Conservation (phyloP, 495 filamentous ascomycete genomes). For the Annulohypoxylon maeteangense region DNA sequence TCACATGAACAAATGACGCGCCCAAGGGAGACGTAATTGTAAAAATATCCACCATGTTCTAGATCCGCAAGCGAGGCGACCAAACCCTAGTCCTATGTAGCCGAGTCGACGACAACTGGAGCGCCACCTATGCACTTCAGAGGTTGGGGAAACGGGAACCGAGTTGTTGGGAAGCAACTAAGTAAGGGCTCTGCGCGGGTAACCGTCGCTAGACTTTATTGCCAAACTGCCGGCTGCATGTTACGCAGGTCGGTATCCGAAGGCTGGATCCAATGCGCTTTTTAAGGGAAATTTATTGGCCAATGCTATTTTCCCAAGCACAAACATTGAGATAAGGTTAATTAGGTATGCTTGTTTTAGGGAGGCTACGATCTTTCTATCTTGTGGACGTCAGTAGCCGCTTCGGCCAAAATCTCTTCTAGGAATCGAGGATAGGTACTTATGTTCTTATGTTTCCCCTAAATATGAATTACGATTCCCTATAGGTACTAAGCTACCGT, state of each 20-base stretch:
- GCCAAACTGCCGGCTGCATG: slow-evolving; percentile 16
- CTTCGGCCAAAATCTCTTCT: background rate
- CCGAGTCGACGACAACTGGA: background rate
- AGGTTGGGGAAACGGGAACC: slow-evolving; percentile 3
- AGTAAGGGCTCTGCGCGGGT: background rate
- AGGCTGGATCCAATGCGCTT: background rate
- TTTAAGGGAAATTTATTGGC: background rate
- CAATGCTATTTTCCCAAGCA: background rate
- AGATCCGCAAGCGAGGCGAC: background rate
- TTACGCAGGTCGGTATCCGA: slow-evolving; percentile 9
- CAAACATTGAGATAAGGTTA: background rate
- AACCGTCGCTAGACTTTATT: slow-evolving; percentile 1
- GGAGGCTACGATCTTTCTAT: background rate
- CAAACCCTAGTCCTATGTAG: background rate
- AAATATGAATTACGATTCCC: too few relatives aligned
- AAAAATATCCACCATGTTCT: background rate
- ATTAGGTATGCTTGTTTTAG: background rate
- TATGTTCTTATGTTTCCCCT: too few relatives aligned
- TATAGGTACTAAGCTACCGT: too few relatives aligned
- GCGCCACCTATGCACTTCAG: background rate
- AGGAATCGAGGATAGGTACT: too few relatives aligned
- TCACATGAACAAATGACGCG: background rate
- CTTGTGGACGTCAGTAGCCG: background rate
- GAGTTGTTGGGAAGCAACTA: slow-evolving; percentile 9
- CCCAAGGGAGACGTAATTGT: background rate